A percentile compares a stretch with the other conserved stretches of the same genome.
These are phyloP conservation scores for Diaporthe capsici DNA, from an alignment of 2,329 filamentous ascomycete genomes.

Conservation along the genomic window DNA sequence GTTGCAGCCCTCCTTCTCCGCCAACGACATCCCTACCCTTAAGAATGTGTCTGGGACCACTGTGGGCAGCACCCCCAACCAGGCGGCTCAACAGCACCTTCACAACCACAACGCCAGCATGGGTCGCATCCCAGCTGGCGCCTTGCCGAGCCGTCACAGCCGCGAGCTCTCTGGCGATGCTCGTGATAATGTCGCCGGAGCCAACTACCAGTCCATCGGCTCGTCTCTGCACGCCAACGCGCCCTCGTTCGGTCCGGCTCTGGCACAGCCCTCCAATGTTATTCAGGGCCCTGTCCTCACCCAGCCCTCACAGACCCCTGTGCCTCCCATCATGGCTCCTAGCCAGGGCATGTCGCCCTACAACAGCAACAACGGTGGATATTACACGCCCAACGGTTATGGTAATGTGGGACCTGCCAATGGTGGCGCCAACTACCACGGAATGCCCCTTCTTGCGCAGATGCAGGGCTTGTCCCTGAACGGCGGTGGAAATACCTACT, in stretches of 20 bases:
- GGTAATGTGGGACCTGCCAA: conserved; percentile 43
- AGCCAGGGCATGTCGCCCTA: conserved; percentile 47
- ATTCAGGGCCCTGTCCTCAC: conserved; percentile 31
- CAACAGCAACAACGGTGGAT: conserved; percentile 48
- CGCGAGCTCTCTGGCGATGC: conserved; percentile 73
- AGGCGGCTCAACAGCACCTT: conserved; percentile 73
- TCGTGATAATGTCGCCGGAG: conserved; percentile 56
- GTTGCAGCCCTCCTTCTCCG: conserved; percentile 89
- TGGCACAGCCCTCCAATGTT: conserved; percentile 52
- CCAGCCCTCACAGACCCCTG: conserved; percentile 40
- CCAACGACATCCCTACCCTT: conserved; percentile 88
- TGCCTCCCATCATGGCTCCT: conserved; percentile 48
- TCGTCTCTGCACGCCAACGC: conserved; percentile 86
- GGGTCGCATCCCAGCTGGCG: conserved; percentile 81
- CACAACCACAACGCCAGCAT: conserved; percentile 88
- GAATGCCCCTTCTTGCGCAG: conserved; percentile 74
- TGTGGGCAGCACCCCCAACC: conserved; percentile 66
- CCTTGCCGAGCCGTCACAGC: conserved; percentile 76
- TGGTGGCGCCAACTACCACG: conserved; percentile 47
- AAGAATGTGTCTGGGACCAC: conserved; percentile 75
- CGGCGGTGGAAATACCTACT: conserved; percentile 64
- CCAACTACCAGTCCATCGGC: conserved; percentile 72
- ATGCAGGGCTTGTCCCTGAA: conserved; percentile 77
- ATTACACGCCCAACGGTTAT: conserved; percentile 50
- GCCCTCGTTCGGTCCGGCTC: conserved; percentile 80